Base-by-base conservation (phyloP, 305 asterid species). In the Lippia alba region DNA sequence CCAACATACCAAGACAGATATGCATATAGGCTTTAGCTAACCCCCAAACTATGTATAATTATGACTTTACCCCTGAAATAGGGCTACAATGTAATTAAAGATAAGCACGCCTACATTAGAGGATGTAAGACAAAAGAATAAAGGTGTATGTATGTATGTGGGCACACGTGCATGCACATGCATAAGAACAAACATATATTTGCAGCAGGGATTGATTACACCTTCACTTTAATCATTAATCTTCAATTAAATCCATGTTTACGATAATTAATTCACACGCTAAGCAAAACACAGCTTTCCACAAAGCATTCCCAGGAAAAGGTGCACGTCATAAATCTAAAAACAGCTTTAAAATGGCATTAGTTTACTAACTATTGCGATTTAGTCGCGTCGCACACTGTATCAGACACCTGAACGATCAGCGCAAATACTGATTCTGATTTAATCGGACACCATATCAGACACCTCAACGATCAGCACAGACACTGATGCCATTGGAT, bases 81-180 rank as follows among this genome's bases (percentile, higher is more conserved):
- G 45, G 63, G 11, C 6, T 36, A 46, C n/a, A 20, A 40, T 40
- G 61, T 70, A 61, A 71, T 19, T 61, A 44, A 54, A 53, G 69
- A 62, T 73, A 58, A 9, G 78, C 78, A 66, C 73, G 73, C 73
- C 15, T 49, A 24, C 57, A 48, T 11, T 49, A 24, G 50, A 48
- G 66, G 66, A 69, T 74, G 66, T 66, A 60, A 36, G 64, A 59
- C 57, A 24, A 36, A 36, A 56, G 66, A 34, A 44, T 39, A 66
- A 58, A 33, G 44, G 50, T 20, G 19, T 34, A 24, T 19, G 9
- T 4, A 36, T 8, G 45, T 65, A 33, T 65, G 63, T 58, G 56
- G 73, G 64, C 69, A 6, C 64, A 74, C 73, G 78, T 71, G 70
- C 64, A 24, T 6, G 54, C 64, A 64, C 71, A 14, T 73, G 72